Percentiles rank a stretch among this genome's conserved stretches.
Conservation (phyloP, 805 yeast genomes). For the Yamadazyma olivae region DNA sequence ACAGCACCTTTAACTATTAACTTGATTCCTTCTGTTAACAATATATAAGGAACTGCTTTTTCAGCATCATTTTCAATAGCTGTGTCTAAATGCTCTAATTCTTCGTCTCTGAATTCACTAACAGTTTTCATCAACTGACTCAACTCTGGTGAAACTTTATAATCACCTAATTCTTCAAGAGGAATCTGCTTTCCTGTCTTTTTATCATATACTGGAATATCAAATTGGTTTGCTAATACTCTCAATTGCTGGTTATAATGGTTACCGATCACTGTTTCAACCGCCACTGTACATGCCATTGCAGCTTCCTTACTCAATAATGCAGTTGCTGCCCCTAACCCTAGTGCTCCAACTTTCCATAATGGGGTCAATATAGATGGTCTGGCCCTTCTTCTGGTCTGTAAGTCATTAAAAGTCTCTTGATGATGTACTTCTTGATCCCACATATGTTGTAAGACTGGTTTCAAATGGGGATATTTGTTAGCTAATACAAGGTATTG, state of each 20-base stretch:
- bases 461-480: conserved; percentile 71
- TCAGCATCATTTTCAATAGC: conserved; percentile 92
- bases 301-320: conserved; percentile 90
- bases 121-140: conserved; percentile 57
- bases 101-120: conserved; percentile 85
- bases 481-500: conserved; percentile 75
- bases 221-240: conserved; percentile 64
- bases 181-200: conserved; percentile 27
- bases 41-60: conserved; percentile 86
- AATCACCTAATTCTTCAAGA: conserved; percentile 19
- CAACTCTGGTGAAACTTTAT: conserved; percentile 52
- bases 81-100: conserved; percentile 90
- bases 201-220: conserved; percentile 39
- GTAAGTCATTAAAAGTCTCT: conserved; percentile 75
- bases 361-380: conserved; percentile 90
- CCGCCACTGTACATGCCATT: conserved; percentile 99
- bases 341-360: conserved; percentile 90
- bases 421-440: conserved; percentile 95
- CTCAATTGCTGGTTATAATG: conserved; percentile 92
- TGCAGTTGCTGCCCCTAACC: conserved; percentile 86
- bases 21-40: conserved; percentile 86
- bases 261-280: conserved; percentile 95
- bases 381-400: conserved; percentile 73
- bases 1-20: conserved; percentile 83
- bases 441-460: conserved; percentile 93